Base-by-base conservation (phyloP, 2,329 filamentous ascomycete species). In the Thelonectria blattea region DNA sequence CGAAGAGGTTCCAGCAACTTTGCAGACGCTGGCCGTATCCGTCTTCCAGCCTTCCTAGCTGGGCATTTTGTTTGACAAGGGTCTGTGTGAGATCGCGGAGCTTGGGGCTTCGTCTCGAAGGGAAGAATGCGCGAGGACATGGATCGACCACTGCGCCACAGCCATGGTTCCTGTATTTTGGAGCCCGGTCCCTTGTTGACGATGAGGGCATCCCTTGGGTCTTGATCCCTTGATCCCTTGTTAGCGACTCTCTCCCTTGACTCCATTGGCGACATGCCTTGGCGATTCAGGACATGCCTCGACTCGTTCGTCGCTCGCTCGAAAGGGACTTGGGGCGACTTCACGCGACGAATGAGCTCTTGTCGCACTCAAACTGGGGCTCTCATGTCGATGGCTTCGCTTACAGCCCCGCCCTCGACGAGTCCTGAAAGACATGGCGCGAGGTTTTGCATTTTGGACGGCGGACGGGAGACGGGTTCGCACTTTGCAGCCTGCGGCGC, bases 1-100 rank as follows among this genome's bases (percentile, higher is more conserved):
- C 18, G 46, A 54, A 61, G 32, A 48, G 55, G 55, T 46, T 34
- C 11, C 7, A 52, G 52, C 52, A 52, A n/a, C n/a, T 39, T 32
- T 60, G 55, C 49, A 65, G 50, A 59, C 57, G 65, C 59, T 69
- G 54, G 56, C 53, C 57, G 58, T 58, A 65, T 69, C 65, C 64
- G 53, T 69, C 56, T 15, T 14, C 34, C 54, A 66, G 56, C 62
- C 47, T 47, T 47, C 45, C 45, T 47, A 27, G 45, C 20, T 64
- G 61, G 54, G 49, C 55, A 27, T 51, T 30, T 30, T 30, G 48
- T 18, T 27, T 39, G 34, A 55, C 39, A 30, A 55, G 67, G 67
- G 50, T 63, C 49, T 57, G 65, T 65, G 63, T 60, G 64, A 67
- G 63, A 64, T 64, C 64, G 53, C 30, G 56, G 52, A 53, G 48